Percentiles rank a stretch among this genome's conserved stretches.
These are phyloP conservation scores for Fraxinus dipetala DNA, from an alignment of 305 asterid genomes.

Conservation along the genomic window DNA sequence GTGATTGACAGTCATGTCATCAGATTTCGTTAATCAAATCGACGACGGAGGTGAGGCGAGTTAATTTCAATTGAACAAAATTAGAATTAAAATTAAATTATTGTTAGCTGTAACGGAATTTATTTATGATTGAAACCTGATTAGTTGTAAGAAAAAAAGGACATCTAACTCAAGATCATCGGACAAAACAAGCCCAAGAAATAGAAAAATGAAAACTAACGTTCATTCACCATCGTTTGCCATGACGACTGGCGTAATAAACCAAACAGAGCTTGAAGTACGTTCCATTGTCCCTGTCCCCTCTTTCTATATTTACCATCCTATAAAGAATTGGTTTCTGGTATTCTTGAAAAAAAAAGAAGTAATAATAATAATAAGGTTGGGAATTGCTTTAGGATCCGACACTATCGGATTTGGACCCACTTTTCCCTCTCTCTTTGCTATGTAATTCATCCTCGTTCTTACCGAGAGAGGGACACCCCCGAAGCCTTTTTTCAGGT, in stretches of 20 bases:
- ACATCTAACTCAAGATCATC: not conserved
- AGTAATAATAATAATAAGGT: constrained; percentile 6
- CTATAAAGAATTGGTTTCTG: constrained; percentile 17
- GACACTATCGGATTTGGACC: constrained; percentile 36
- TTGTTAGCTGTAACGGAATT: too few relatives aligned
- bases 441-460: not conserved
- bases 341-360: not conserved
- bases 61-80: too few relatives aligned
- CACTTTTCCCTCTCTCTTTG: constrained; percentile 32
- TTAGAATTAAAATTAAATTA: too few relatives aligned
- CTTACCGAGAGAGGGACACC: not conserved
- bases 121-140: not conserved
- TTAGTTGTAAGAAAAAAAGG: not conserved
- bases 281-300: constrained; percentile 16
- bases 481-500: constrained; percentile 30
- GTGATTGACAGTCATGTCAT: too few relatives aligned
- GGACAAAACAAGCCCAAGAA: not conserved
- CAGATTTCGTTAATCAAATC: too few relatives aligned
- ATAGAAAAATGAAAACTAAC: not conserved
- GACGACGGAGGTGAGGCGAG: too few relatives aligned
- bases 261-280: not conserved
- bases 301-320: not conserved
- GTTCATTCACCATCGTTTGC: not conserved
- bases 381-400: constrained; percentile 38
- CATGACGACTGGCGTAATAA: not conserved